Percentiles rank a stretch among this genome's conserved stretches.
Evolutionary conservation across 208 protist genomes (phyloP).

Genomic region (Trichomonas gallinae): DNA sequence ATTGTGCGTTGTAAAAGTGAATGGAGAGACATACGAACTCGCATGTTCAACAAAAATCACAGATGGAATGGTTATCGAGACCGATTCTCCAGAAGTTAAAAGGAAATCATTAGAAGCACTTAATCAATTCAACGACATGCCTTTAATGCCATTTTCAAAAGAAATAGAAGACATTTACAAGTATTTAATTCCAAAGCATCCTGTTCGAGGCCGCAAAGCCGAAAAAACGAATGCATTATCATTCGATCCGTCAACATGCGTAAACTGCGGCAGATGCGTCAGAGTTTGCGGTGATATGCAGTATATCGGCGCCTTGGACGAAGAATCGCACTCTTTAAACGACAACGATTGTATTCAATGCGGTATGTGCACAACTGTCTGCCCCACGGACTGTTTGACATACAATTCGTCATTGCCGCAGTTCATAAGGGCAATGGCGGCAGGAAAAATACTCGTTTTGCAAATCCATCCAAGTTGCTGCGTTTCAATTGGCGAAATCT

Average conservation of each 20-base stretch:
- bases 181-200: slow-evolving; percentile 37
- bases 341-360: slow-evolving; percentile 43
- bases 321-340: neutral
- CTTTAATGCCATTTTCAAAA: neutral
- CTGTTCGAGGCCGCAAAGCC: slow-evolving; percentile 28
- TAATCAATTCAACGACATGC: neutral
- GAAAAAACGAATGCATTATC: neutral
- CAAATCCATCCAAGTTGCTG: slow-evolving; percentile 33
- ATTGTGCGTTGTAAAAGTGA: neutral
- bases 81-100: neutral
- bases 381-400: slow-evolving; percentile 39
- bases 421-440: slow-evolving; percentile 26
- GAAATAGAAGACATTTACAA: slow-evolving; percentile 35
- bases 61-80: neutral
- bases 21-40: neutral
- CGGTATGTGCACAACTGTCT: slow-evolving; percentile 44
- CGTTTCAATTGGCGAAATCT: slow-evolving; percentile 36
- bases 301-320: slow-evolving; percentile 2
- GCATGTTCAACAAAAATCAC: neutral
- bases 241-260: neutral
- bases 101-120: neutral
- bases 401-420: slow-evolving; percentile 21
- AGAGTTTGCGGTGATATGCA: neutral
- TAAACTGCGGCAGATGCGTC: neutral
- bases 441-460: slow-evolving; percentile 24